Base-by-base conservation (phyloP, 2,329 filamentous ascomycete genomes). In the Penicillium janthinellum region DNA sequence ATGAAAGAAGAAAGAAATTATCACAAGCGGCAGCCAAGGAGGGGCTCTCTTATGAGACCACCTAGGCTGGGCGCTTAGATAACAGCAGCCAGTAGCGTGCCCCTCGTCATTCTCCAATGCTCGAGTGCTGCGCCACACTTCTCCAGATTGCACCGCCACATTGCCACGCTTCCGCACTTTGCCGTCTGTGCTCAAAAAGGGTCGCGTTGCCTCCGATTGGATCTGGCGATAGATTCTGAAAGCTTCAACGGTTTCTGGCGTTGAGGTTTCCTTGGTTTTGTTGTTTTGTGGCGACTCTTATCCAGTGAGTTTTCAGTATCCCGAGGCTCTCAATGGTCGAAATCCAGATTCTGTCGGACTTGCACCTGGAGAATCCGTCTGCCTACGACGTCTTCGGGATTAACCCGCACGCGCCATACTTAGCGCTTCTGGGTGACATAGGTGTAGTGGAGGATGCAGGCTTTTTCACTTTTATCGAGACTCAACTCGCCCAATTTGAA, bases 351-450 rank as follows among this genome's bases (percentile, higher is more conserved):
- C 58, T 86, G n/a, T 86, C 84, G 0, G 84, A 87, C 69, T 75
- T 87, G 3, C 84, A 87, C 61, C 76, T 87, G 7, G 84, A 87
- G 66, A 66, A 69, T 8, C 78, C 80, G 0, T 74, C 77, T 45
- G 72, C 74, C 17, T 87, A 87, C 68, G 79, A 84, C 62, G 22
- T 74, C 25, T 87, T 83, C 64, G 67, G 81, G 2, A 81, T 86
- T 22, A 52, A 66, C 0, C 79, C 81, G 1, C 75, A 71, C 52
- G 81, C 83, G 1, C 81, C 81, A 0, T 78, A 81, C 58, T 76
- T 88, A 2, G 84, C 83, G 0, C 76, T 88, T 0, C 76, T 87
- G 0, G 85, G 85, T 22, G 84, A 87, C 63, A 83, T 87, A 53
- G 84, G 84, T 48, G 78, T 79, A 57, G 61, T 73, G 8, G 75